These are phyloP conservation scores for Lachnellula suecica DNA, from an alignment of 2,329 filamentous ascomycete genomes.

Conservation along the genomic window DNA sequence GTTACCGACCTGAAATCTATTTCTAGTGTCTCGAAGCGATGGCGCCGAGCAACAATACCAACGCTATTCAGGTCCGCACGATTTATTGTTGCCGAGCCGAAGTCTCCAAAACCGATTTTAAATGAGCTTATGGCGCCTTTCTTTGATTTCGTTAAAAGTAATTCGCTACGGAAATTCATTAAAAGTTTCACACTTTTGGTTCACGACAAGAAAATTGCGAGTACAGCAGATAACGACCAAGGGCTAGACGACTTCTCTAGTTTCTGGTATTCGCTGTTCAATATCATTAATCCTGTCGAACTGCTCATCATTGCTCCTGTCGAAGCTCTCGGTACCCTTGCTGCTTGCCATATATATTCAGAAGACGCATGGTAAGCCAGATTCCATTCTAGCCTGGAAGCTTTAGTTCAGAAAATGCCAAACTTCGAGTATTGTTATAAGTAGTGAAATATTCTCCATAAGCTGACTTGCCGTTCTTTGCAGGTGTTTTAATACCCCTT, in stretches of 20 bases:
- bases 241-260: constrained; percentile 12
- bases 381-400: too few species aligned
- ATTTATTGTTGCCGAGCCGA: constrained; percentile 36
- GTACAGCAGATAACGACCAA: constrained; percentile 9
- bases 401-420: too few species aligned
- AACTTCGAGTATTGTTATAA: too few species aligned
- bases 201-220: constrained; percentile 24
- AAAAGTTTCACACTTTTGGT: constrained; percentile 46
- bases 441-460: too few species aligned
- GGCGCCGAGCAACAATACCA: constrained; percentile 52
- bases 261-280: constrained; percentile 58
- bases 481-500: constrained; percentile 58
- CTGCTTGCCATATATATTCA: constrained; percentile 56
- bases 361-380: constrained; percentile 60
- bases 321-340: constrained; percentile 57
- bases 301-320: constrained; percentile 62
- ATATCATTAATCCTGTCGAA: constrained; percentile 49
- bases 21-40: constrained; percentile 52
- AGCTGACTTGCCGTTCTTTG: too few species aligned
- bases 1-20: constrained; percentile 51
- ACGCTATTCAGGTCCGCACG: constrained; percentile 56
- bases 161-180: constrained; percentile 38
- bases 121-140: constrained; percentile 23
- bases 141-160: constrained; percentile 36
- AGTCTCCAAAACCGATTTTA: constrained; percentile 11